Evolutionary conservation across 2,329 filamentous ascomycete species (phyloP), one percentile per base, ranked within the genome.

Genomic region (Pyrenophora teres): DNA sequence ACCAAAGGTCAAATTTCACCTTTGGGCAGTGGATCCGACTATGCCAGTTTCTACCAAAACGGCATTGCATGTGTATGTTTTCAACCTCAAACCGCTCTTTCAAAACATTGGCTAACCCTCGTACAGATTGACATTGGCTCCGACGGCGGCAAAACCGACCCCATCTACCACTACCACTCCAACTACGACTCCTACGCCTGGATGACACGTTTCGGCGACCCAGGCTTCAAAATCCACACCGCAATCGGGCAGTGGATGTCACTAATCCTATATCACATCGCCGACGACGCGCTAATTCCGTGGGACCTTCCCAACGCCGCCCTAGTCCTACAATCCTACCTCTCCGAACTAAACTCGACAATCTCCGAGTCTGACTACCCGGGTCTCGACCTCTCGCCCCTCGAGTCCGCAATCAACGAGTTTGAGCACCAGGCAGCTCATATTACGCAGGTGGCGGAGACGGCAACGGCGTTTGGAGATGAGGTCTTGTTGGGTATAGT

Each of bases 201-300:
- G 80, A 82, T 82, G 79, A 60, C 65, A 0, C 77, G 69, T 0
- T 81, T 75, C 46, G 80, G 78, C 4, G 80, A 83, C 57, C 78
- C 78, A 0, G 78, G 75, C 2, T 82, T 81, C 59, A 66, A 72
- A 36, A 73, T 76, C 1, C 80, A 83, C 57, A 72, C 74, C 3
- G 78, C 76, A 2, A 78, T 82, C 54, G 78, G 78, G 2, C 77
- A 80, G 44, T 78, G 74, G 50, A 59, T 78, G 2, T 65, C 75
- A 0, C 64, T 80, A 3, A 65, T 80, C 5, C 65, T 73, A 2
- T 78, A 77, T 50, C 74, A 76, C 47, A 59, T 78, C 6, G 64
- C 72, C 7, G 70, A 56, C 25, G 74, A 77, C 46, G 59, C 70
- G 0, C 56, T 75, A n/a, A 62, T 78, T 10, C 75, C 76, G 1